A percentile compares a stretch with the other conserved stretches of the same genome.
These are phyloP conservation scores for Ophiosphaerella korrae DNA, from an alignment of 2,329 filamentous ascomycete genomes.

Conservation along the genomic window DNA sequence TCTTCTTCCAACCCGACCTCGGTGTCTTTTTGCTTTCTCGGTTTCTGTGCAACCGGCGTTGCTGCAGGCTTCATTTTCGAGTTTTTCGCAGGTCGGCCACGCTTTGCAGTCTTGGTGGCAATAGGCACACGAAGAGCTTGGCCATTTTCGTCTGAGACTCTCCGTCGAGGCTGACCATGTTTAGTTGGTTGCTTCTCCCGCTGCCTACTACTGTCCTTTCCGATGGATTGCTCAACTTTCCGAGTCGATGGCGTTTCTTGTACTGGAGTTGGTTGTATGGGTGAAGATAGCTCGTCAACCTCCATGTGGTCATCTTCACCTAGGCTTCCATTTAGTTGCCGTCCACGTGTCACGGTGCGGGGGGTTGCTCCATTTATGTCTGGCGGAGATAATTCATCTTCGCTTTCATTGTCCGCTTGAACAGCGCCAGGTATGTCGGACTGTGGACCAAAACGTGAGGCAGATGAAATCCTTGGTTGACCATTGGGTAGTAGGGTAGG, in stretches of 20 bases:
- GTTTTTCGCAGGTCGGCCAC: neutral
- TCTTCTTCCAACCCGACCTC: slow-evolving; percentile 11
- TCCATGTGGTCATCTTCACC: slow-evolving; percentile 20
- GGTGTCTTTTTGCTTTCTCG: slow-evolving; percentile 6
- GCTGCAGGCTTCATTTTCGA: neutral
- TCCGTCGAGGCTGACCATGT: slow-evolving; percentile 9
- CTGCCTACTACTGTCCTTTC: neutral
- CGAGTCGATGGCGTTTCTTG: slow-evolving; percentile 8
- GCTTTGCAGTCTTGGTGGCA: neutral
- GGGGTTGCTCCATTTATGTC: slow-evolving; percentile 13
- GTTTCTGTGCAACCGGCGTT: slow-evolving; percentile 19
- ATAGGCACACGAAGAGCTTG: neutral
- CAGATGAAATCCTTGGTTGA: slow-evolving; percentile 15
- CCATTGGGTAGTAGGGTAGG: slow-evolving; percentile 24
- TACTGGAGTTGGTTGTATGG: slow-evolving; percentile 8
- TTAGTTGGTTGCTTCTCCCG: slow-evolving; percentile 3
- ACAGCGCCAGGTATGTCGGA: slow-evolving; percentile 20
- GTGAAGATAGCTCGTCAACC: slow-evolving; percentile 25
- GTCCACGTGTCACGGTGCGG: slow-evolving; percentile 12
- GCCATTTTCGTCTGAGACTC: neutral
- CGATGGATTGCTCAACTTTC: neutral
- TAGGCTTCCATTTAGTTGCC: neutral
- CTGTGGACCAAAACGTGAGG: slow-evolving; percentile 13
- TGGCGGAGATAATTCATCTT: slow-evolving; percentile 36
- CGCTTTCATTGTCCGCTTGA: slow-evolving; percentile 26